These are phyloP conservation scores for Ganoderma resinaceum DNA, from an alignment of 1,284 basidiomycete species.

Conservation along the genomic window DNA sequence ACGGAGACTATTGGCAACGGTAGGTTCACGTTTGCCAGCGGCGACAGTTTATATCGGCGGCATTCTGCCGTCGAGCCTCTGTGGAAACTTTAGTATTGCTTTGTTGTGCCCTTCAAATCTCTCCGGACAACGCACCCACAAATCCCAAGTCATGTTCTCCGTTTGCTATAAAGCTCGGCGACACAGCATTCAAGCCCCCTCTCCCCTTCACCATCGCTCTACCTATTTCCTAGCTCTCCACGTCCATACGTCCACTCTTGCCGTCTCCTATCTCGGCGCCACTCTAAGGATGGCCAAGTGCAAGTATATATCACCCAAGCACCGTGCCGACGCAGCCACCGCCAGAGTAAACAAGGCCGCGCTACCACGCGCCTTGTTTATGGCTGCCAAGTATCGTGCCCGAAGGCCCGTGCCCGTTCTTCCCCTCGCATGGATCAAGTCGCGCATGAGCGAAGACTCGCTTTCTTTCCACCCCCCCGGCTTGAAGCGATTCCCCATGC, in stretches of 20 bases:
- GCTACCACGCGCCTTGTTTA: slow-evolving; percentile 12
- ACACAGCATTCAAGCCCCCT: not conserved
- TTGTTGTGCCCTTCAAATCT: slow-evolving; percentile 21
- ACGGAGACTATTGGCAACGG: too few species aligned
- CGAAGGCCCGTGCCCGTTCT: slow-evolving; percentile 14
- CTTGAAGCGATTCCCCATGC: not conserved
- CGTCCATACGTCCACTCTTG: not conserved
- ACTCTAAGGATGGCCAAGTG: slow-evolving; percentile 2
- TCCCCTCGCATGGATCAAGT: not conserved
- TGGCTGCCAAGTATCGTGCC: slow-evolving; percentile 17
- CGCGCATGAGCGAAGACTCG: not conserved
- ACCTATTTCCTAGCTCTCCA: not conserved
- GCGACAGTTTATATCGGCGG: slow-evolving; percentile 21
- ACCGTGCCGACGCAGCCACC: not conserved
- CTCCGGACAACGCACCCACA: slow-evolving; percentile 19
- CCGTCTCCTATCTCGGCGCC: slow-evolving; percentile 6
- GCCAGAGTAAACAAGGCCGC: not conserved
- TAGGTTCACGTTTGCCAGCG: slow-evolving; percentile 26
- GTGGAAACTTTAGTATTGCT: slow-evolving; percentile 23
- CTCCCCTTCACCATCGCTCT: slow-evolving; percentile 1
- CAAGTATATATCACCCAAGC: slow-evolving; percentile 2
- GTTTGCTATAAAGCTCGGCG: slow-evolving; percentile 17
- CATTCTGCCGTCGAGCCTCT: slow-evolving; percentile 27
- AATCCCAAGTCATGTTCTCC: slow-evolving; percentile 4
- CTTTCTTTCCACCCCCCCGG: not conserved